Conservation (phyloP, 306 rosid species). For the Quercus wislizeni region DNA sequence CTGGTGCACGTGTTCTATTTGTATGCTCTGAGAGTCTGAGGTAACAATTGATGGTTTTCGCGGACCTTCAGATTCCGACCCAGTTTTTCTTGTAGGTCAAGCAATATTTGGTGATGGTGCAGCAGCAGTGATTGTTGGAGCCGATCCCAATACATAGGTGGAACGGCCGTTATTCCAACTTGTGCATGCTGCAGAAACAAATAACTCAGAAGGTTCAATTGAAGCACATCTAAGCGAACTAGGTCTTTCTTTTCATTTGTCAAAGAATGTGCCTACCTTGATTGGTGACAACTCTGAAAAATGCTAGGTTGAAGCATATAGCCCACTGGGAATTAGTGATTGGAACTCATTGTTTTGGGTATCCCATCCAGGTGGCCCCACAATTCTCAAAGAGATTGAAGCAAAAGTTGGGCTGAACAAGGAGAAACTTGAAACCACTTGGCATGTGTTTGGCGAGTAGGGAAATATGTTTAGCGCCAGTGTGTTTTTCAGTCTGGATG, state of each 20-base stretch:
- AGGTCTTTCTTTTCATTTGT: neutral
- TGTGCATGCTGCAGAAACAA: conserved; percentile 11
- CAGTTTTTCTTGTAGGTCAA: conserved; percentile 23
- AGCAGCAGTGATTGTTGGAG: conserved; percentile 13
- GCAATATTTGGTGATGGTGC: conserved; percentile 29
- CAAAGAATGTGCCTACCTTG: neutral
- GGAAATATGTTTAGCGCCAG: neutral
- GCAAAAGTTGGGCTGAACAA: neutral
- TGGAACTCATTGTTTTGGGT: conserved; percentile 1
- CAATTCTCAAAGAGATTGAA: conserved; percentile 4
- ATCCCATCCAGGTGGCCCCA: neutral
- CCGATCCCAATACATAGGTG: neutral
- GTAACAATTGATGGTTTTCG: conserved; percentile 17
- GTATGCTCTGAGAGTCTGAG: conserved; percentile 26
- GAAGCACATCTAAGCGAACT: neutral
- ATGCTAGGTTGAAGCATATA: neutral
- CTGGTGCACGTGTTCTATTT: conserved; percentile 28
- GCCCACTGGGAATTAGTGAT: neutral
- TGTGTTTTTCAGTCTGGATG: neutral
- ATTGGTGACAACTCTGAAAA: neutral
- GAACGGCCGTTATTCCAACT: conserved; percentile 19
- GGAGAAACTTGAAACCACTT: neutral
- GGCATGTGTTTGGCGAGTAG: conserved; percentile 1
- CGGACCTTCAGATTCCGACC: conserved; percentile 10
- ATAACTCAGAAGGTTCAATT: conserved; percentile 6